Evolutionary conservation across 2,329 filamentous ascomycete genomes (phyloP).

Genomic region (Periconia sp.): DNA sequence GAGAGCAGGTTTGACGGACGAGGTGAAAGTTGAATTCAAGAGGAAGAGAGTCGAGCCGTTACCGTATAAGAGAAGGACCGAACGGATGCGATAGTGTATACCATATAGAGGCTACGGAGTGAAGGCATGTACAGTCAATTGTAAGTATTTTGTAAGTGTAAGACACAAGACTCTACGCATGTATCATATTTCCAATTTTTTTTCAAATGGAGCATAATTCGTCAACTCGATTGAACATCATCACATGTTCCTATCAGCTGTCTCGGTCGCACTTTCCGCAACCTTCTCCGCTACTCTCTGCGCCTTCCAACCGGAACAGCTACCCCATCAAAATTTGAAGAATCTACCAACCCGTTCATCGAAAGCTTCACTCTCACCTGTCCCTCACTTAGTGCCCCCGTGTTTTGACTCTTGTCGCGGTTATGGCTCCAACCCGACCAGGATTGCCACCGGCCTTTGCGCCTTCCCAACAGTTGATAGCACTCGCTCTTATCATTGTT

Average conservation of each 20-base stretch:
- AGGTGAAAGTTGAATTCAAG: slow-evolving; percentile 81
- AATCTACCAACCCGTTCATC: no score
- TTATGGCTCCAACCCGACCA: slow-evolving; percentile 12
- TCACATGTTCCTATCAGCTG: no score
- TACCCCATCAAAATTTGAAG: no score
- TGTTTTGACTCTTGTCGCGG: slow-evolving; percentile 3
- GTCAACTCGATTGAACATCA: no score
- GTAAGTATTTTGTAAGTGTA: slow-evolving; percentile 25
- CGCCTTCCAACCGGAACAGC: no score
- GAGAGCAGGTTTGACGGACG: slow-evolving; percentile 72
- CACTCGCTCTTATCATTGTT: slow-evolving; percentile 46
- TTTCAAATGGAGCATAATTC: no score
- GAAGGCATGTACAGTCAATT: slow-evolving; percentile 6
- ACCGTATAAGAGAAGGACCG: slow-evolving; percentile 66
- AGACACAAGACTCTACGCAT: slow-evolving; percentile 15
- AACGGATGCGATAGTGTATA: slow-evolving; percentile 50
- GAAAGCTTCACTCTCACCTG: neutral
- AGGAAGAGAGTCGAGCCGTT: slow-evolving; percentile 74
- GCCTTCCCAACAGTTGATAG: slow-evolving; percentile 34
- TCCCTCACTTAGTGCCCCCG: neutral
- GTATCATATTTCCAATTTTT: slow-evolving; percentile 16
- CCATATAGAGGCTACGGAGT: slow-evolving; percentile 8
- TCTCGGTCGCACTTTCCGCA: no score
- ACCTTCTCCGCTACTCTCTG: no score
- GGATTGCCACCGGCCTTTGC: slow-evolving; percentile 1